Base-by-base conservation (phyloP, 495 filamentous ascomycete species). In the Penicillium antarcticum region DNA sequence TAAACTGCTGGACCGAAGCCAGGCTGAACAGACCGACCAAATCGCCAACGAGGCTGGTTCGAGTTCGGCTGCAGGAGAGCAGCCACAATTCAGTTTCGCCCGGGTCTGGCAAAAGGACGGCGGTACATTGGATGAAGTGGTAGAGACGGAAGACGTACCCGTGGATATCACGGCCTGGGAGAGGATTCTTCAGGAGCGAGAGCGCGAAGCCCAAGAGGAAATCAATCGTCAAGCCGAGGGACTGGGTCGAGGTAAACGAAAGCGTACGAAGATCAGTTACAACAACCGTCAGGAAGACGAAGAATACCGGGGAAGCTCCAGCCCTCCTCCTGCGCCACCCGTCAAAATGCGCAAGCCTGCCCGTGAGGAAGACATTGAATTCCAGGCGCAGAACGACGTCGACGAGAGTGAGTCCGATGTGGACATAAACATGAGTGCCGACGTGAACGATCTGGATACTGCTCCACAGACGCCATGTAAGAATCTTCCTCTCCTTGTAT, bases 71-170 rank as follows among this genome's bases (percentile, higher is more conserved):
- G 24, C 37, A 9, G 11, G 31, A 1, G 54, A 56, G 1, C 46
- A 55, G 36, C 47, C 51, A 5, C 85, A 91, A 41, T 98, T 97
- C 70, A 91, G 86, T 34, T 89, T 91, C 67, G 95, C 94, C 42
- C 81, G 91, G 17, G 87, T 98, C 3, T 98, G 94, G 94, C 88
- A 84, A 10, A 95, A 95, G 61, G 87, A 95, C 13, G 79, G 83
- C 49, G 77, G 72, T 5, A 67, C 78, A n/a, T 63, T 89, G 0
- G 81, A 82, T 14, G 86, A 81, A 26, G 79, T 83, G 16, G 56
- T 71, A 1, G 80, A 83, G 31, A 73, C 75, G 2, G 74, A 80
- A 7, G 45, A 66, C 3, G 38, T 49, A 0, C 55, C 68, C 1
- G 68, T 74, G 1, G 83, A 84, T 62, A 66, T 75, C n/a, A 80